Base-by-base conservation (phyloP, 2,329 filamentous ascomycete species). In the Talaromyces sp. region DNA sequence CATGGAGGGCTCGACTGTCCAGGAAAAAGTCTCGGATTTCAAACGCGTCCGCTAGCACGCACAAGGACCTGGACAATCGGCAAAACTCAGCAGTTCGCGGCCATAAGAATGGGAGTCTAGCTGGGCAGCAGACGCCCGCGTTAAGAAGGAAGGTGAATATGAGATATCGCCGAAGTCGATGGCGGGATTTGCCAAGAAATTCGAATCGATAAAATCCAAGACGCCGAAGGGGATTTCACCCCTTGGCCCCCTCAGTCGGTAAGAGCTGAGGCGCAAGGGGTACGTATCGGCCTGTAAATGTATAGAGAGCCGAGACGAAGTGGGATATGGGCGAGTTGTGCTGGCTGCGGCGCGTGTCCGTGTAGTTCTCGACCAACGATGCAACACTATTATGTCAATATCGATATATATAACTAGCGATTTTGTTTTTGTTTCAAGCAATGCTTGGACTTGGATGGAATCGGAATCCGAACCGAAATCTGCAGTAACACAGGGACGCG, bases 251-350 rank as follows among this genome's bases (percentile, higher is more conserved):
- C 61, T 63, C 45, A 57, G 54, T 56, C 48, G 48, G 57, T 45
- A 61, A 41, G 43, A 62, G 48, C 19, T 55, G 57, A 52, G 52
- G 58, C 33, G 58, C 53, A 54, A 60, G 58, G 45, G 53, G 57
- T 53, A 58, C 43, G 43, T 51, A 60, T 58, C 54, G 56, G 56
- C 50, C 57, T 50, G 63, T 61, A 58, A 57, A 54, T 59, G 54
- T 54, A 60, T 40, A 37, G 43, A 45, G 43, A 37, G 21, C 22
- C 25, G 31, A 48, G 31, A 31, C 31, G 40, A 35, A 15, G 21
- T 33, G 48, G 7, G 48, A 35, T 52, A 19, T 46, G 35, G 13
- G 48, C 35, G 48, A 39, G 21, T 15, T 36, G 13, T 22, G 48
- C 25, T 33, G 19, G 19, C 35, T 25, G 33, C 48, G 35, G 48